phyloP scores from a whole-genome alignment of 805 yeast species.

The Maudiozyma saulgeensis region DNA sequence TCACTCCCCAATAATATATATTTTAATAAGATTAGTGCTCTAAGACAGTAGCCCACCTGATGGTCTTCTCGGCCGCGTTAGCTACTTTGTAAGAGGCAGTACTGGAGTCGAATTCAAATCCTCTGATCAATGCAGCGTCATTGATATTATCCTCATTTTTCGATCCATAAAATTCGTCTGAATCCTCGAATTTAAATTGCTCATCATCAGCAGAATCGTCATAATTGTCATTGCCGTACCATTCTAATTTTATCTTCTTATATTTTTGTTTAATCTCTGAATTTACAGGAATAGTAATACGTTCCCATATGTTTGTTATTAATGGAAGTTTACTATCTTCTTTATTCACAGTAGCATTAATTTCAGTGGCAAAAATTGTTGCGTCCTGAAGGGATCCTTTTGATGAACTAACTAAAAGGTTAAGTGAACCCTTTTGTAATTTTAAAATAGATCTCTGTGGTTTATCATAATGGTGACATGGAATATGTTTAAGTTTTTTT shows the following conservation, averaged over 20 bases:
- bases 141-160: neutral
- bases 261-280: conserved; percentile 19
- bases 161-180: neutral
- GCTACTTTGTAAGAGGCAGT: neutral
- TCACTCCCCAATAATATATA: no score
- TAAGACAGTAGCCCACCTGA: conserved; percentile 1
- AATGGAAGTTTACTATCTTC: conserved; percentile 15
- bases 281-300: conserved; percentile 26
- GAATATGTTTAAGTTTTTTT: conserved; percentile 4
- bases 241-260: conserved; percentile 11
- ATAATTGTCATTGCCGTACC: conserved; percentile 12
- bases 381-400: conserved; percentile 25
- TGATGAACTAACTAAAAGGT: conserved; percentile 23
- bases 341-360: conserved; percentile 17
- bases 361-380: conserved; percentile 28
- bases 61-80: conserved; percentile 2
- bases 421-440: conserved; percentile 12
- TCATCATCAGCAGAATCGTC: conserved; percentile 6
- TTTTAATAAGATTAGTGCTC: neutral
- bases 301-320: conserved; percentile 18
- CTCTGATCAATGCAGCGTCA: conserved; percentile 27
- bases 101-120: conserved; percentile 14
- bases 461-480: conserved; percentile 12
- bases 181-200: neutral
- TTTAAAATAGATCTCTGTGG: conserved; percentile 19